phyloP scores from a whole-genome alignment of 2,329 filamentous ascomycete species.

The Fusarium sp. region DNA sequence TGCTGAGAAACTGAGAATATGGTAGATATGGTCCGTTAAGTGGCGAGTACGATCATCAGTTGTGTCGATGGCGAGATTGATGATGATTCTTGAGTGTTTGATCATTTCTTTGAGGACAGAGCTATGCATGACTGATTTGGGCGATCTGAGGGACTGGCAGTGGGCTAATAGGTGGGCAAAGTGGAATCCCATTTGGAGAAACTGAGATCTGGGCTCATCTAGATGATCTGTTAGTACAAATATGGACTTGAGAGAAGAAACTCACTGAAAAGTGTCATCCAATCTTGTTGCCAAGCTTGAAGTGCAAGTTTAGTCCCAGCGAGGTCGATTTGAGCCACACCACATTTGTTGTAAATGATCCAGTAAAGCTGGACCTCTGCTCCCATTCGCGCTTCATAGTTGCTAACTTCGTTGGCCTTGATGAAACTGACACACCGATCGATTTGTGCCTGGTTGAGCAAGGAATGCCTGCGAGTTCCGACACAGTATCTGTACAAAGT shows the following conservation, averaged over 20 bases:
- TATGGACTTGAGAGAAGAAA: neutral
- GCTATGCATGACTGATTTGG: slow-evolving; percentile 19
- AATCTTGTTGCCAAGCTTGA: slow-evolving; percentile 38
- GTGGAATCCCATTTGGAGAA: slow-evolving; percentile 46
- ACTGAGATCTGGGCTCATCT: slow-evolving; percentile 46
- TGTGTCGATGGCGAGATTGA: slow-evolving; percentile 46
- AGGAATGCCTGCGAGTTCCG: slow-evolving; percentile 36
- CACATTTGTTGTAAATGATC: slow-evolving; percentile 42
- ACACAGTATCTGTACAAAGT: slow-evolving; percentile 40
- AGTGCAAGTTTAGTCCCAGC: slow-evolving; percentile 21
- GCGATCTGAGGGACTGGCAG: slow-evolving; percentile 38
- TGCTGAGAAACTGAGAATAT: slow-evolving; percentile 44
- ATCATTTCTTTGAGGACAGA: slow-evolving; percentile 40
- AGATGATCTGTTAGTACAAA: neutral
- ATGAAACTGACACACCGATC: slow-evolving; percentile 31
- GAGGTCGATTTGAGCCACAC: slow-evolving; percentile 7
- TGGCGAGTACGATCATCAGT: slow-evolving; percentile 44
- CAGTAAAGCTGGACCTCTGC: slow-evolving; percentile 46
- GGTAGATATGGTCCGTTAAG: slow-evolving; percentile 47
- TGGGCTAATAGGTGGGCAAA: slow-evolving; percentile 43
- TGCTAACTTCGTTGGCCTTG: slow-evolving; percentile 19
- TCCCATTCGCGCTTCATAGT: slow-evolving; percentile 45
- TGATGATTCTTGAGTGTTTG: slow-evolving; percentile 35
- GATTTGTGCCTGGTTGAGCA: slow-evolving; percentile 36
- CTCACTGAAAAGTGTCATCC: slow-evolving; percentile 39